These are phyloP conservation scores for Sindora glabra DNA, from an alignment of 306 rosid species.

Conservation along the genomic window DNA sequence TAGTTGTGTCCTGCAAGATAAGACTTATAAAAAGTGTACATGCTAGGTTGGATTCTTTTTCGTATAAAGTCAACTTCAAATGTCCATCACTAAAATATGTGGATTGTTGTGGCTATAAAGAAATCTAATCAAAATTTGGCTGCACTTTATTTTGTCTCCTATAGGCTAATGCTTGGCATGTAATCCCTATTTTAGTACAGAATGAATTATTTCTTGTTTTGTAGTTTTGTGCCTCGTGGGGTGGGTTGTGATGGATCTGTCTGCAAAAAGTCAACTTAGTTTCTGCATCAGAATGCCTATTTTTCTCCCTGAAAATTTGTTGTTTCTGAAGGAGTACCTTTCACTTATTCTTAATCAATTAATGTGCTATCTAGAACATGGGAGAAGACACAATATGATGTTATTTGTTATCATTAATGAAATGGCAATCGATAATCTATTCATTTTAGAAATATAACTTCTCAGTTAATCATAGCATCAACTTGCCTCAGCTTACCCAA, in stretches of 20 bases:
- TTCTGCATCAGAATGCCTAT: conserved; percentile 10
- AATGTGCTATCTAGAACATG: not conserved
- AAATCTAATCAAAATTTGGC: conserved; percentile 2
- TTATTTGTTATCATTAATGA: not conserved
- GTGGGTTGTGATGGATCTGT: conserved; percentile 24
- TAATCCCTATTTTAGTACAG: conserved; percentile 1
- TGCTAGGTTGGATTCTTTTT: conserved; percentile 9
- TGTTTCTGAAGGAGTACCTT: not conserved
- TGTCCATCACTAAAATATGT: conserved; percentile 9
- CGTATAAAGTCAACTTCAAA: conserved; percentile 28
- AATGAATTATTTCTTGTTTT: not conserved
- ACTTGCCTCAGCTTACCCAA: not conserved
- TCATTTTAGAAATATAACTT: not conserved
- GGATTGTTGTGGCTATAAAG: conserved; percentile 8
- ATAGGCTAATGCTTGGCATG: conserved; percentile 13
- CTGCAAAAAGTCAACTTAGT: conserved; percentile 29
- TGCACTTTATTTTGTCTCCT: conserved; percentile 10
- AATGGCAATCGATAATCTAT: not conserved
- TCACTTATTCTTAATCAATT: not conserved
- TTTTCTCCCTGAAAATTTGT: not conserved
- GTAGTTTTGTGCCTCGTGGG: not conserved
- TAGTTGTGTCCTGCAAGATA: no score
- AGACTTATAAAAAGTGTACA: not conserved
- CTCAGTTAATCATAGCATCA: not conserved
- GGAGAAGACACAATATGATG: not conserved